Base-by-base conservation (phyloP, 1,139 yeast species). In the Scheffersomyces titani region DNA sequence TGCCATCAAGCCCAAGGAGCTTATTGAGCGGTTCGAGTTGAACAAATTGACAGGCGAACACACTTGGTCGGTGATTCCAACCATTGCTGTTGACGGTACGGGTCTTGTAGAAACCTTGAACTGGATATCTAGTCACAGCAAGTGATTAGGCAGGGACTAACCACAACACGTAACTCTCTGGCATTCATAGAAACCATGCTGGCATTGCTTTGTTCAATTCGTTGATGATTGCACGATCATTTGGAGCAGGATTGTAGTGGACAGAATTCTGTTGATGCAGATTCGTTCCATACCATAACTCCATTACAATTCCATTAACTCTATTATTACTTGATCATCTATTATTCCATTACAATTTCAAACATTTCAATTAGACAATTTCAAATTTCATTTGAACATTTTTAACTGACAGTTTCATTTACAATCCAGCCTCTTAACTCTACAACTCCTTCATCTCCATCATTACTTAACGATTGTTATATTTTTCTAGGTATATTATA, bases 21-120 rank as follows among this genome's bases (percentile, higher is more conserved):
- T 88, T 59, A 86, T 87, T 57, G 87, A 86, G 59, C 74, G 75
- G 58, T 78, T 88, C 60, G 83, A 85, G 57, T 76, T 88, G 72
- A 80, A 81, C 57, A 71, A 79, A 56, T 74, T 85, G 66, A 80
- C 85, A 47, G 78, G 81, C 20, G 79, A 83, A 56, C 92, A 87
- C 69, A 76, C 84, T 56, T 89, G 91, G 91, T 85, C 90, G 40
- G 91, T 88, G 44, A 86, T 88, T 58, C 93, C 93, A 36, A 86
- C 92, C 47, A 84, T 88, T 65, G 92, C 92, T 21, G 81, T 86
- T 57, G 87, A 88, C 59, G 93, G 92, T 47, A 88, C 89, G 51
- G 94, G 94, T 5, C 78, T 89, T 62, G 84, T 85, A 52, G 93
- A 88, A 70, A 87, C 91, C 18, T 78, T 89, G 70, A 86, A 87